Conservation (phyloP, 768 basidiomycete species). For the Phaeotremella skinneri region DNA sequence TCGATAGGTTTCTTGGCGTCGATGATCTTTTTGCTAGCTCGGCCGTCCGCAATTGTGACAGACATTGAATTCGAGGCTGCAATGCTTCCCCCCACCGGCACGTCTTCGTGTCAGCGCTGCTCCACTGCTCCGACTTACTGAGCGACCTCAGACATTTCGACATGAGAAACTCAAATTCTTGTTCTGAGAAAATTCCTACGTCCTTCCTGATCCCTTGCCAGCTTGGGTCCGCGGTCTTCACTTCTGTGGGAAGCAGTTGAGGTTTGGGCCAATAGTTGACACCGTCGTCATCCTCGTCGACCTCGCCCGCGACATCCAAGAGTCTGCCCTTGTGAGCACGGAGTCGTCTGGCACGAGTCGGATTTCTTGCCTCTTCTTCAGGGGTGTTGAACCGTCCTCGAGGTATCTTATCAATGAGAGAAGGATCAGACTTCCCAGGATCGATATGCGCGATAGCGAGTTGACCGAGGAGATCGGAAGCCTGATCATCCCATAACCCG, state of each 20-base stretch:
- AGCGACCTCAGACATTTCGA: slow-evolving; percentile 70
- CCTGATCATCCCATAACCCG: slow-evolving; percentile 83
- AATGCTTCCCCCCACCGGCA: slow-evolving; percentile 51
- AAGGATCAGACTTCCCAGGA: slow-evolving; percentile 72
- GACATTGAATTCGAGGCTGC: slow-evolving; percentile 45
- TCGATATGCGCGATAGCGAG: slow-evolving; percentile 78
- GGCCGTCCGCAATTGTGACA: slow-evolving; percentile 59
- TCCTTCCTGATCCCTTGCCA: slow-evolving; percentile 50
- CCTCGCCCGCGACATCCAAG: slow-evolving; percentile 35
- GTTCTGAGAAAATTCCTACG: slow-evolving; percentile 77
- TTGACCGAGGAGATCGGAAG: slow-evolving; percentile 75
- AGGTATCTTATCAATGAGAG: slow-evolving; percentile 58
- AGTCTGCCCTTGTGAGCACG: slow-evolving; percentile 35
- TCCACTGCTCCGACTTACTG: slow-evolving; percentile 27
- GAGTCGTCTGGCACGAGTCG: slow-evolving; percentile 14
- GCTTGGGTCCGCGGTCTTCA: slow-evolving; percentile 27
- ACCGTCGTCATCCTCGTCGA: slow-evolving; percentile 41
- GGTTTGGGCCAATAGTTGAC: slow-evolving; percentile 38
- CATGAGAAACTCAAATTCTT: slow-evolving; percentile 83
- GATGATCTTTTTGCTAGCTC: slow-evolving; percentile 70
- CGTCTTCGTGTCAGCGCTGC: slow-evolving; percentile 28
- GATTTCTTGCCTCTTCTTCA: slow-evolving; percentile 37
- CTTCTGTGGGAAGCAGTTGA: slow-evolving; percentile 24
- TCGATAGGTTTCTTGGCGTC: slow-evolving; percentile 56
- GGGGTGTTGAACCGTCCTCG: slow-evolving; percentile 35